Evolutionary conservation across 31 red algal species (phyloP).

Genomic region (Odonthalia washingtoniensis): DNA sequence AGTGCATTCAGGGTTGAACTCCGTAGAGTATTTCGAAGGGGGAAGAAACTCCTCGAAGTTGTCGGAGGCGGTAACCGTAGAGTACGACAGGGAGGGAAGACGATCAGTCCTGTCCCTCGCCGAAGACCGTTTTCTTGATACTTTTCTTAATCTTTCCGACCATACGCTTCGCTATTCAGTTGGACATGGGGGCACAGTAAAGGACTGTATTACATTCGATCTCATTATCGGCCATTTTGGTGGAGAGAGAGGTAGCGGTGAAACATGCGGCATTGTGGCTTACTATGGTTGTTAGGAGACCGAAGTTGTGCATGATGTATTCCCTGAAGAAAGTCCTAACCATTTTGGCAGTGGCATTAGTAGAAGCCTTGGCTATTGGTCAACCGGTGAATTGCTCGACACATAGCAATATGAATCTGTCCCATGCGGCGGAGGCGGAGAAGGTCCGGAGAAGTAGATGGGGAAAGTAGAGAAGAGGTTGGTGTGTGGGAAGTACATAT

Average conservation of each 20-base stretch:
- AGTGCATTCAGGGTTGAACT: background rate
- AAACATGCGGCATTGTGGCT: slow-evolving; percentile 6
- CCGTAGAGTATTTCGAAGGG: background rate
- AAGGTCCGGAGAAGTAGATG: slow-evolving; percentile 22
- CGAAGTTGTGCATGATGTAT: background rate
- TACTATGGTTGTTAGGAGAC: background rate
- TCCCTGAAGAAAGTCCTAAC: background rate
- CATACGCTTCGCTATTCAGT: slow-evolving; percentile 8
- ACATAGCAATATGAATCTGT: no score
- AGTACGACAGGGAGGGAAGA: background rate
- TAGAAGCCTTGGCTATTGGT: background rate
- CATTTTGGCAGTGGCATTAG: background rate
- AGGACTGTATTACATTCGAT: background rate
- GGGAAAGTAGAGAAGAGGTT: slow-evolving; percentile 5
- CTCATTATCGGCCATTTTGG: background rate
- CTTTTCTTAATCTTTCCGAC: background rate
- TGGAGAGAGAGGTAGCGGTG: background rate
- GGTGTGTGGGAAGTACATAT: background rate
- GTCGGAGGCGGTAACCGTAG: background rate
- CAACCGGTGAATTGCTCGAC: slow-evolving; percentile 26
- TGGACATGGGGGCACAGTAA: slow-evolving; percentile 17
- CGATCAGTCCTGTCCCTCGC: background rate
- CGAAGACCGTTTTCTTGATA: background rate
- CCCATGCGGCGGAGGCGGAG: background rate
- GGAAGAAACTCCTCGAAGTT: background rate